These are phyloP conservation scores for Rhododendron ovatum DNA, from an alignment of 148 eudicot genomes.

Conservation along the genomic window DNA sequence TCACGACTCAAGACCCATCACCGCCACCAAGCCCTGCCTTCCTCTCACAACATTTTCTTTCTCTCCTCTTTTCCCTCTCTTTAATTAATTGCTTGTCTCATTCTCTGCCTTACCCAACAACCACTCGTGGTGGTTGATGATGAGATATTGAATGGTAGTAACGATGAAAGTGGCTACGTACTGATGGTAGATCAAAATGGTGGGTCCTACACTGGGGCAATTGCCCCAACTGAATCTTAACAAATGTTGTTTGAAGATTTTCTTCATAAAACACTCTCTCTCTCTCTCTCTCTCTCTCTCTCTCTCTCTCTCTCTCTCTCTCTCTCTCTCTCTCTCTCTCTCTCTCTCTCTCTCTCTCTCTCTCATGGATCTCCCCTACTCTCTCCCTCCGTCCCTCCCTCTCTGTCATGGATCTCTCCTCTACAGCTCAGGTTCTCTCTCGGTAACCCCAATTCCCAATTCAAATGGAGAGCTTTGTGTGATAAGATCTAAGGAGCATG, in stretches of 20 bases:
- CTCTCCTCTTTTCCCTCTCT: background rate
- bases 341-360: too few relatives aligned
- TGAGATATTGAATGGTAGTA: background rate
- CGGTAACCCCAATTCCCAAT: background rate
- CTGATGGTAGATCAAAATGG: background rate
- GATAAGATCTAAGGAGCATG: background rate
- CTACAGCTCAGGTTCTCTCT: background rate
- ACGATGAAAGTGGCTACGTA: background rate
- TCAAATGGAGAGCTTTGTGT: background rate
- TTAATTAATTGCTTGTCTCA: background rate
- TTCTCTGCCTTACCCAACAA: background rate
- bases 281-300: too few relatives aligned
- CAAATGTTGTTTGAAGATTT: background rate
- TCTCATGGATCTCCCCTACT: too few relatives aligned
- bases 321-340: too few relatives aligned
- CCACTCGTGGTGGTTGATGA: background rate
- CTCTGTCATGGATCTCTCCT: background rate
- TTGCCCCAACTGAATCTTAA: background rate
- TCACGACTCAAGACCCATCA: background rate
- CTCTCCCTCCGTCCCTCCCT: too few relatives aligned
- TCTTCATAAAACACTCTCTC: background rate
- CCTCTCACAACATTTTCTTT: background rate
- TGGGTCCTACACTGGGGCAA: background rate
- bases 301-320: too few relatives aligned
- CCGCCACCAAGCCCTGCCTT: background rate